These are phyloP conservation scores for Hsuehochloa calcarea DNA, from an alignment of 176 grass and related monocot genomes.

Conservation along the genomic window DNA sequence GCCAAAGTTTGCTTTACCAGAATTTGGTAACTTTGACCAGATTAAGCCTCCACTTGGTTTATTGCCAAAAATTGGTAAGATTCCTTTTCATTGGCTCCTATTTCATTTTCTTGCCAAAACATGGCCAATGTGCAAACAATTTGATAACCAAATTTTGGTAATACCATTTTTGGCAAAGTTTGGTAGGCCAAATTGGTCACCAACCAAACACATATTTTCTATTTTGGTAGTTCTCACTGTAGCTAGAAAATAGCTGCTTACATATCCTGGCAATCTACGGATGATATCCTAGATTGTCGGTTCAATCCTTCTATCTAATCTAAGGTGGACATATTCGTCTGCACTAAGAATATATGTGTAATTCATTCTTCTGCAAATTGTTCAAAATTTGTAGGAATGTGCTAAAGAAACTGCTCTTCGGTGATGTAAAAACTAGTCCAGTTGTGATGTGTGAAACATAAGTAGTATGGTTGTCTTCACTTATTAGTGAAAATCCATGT, in stretches of 20 bases:
- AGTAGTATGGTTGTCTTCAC: not conserved
- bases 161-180: not conserved
- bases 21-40: not conserved
- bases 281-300: not conserved
- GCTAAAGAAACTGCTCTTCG: not conserved
- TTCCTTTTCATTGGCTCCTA: not conserved
- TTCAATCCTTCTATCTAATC: not conserved
- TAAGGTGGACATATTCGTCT: not conserved
- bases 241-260: not conserved
- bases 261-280: not conserved
- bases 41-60: not conserved
- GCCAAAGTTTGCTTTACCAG: not conserved
- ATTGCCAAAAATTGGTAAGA: not conserved
- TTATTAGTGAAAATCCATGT: not conserved
- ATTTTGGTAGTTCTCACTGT: conserved; percentile 2
- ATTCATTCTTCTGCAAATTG: not conserved
- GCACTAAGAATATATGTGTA: not conserved
- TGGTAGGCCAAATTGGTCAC: not conserved
- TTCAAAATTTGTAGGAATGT: not conserved
- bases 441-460: conserved; percentile 6
- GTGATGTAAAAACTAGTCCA: conserved; percentile 4
- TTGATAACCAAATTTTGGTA: not conserved
- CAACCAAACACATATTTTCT: not conserved
- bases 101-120: not conserved
- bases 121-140: not conserved